Evolutionary conservation across 495 filamentous ascomycete species (phyloP), one percentile per base, ranked within the genome.

Genomic region (Neurospora sp.): DNA sequence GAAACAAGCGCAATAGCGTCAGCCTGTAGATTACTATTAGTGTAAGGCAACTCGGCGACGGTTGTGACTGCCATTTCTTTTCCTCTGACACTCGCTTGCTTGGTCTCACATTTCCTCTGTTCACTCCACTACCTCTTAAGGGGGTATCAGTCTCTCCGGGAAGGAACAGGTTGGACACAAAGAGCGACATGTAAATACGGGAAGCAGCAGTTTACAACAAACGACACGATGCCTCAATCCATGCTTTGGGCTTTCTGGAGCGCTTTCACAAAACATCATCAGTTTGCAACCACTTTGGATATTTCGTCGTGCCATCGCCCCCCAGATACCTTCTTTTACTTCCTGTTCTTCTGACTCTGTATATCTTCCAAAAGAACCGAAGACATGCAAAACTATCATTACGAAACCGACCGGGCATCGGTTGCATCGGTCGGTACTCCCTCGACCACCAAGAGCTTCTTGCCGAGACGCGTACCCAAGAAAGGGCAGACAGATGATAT

Each of bases 121-220:
- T 65, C 27, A 65, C 27, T 65, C 53, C 53, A 65, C 53, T 65
- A 35, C 53, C 53, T 65, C 22, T 35, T 18, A 14, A 31, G 12
- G 5, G 2, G 14, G 2, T 31, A 31, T 18, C 53, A 61, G 27
- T 61, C 27, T 61, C 11, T 37, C 12, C 53, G 53, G 27, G 53
- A 65, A 65, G 53, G 53, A 65, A 65, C 53, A 65, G 53, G 27
- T 35, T 37, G 53, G 27, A 37, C 53, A 65, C 53, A 65, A 65
- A 65, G 53, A 65, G 12, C 53, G 53, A 65, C 53, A 18, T 65
- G 53, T 73, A 71, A 73, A 39, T 61, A 72, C 75, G 76, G 75
- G 76, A 75, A 78, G 75, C 76, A 76, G 75, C 76, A 78, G 73
- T 71, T 68, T 16, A 65, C 53, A 31, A 61, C 53, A 65, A 65